Base-by-base conservation (phyloP, 2,329 filamentous ascomycete species). In the Pestalotiopsis sp. region DNA sequence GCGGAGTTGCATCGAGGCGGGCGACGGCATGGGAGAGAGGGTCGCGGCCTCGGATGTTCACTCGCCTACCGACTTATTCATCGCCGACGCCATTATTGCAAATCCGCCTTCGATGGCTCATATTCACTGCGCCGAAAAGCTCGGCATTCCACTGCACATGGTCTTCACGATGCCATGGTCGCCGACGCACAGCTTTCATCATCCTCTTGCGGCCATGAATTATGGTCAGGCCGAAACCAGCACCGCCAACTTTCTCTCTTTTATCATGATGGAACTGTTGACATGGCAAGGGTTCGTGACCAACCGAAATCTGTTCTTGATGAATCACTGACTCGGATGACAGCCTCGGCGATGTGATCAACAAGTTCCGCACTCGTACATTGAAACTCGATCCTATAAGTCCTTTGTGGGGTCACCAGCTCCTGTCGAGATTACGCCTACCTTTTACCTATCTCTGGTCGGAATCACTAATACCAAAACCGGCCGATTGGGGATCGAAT, bases 381-480 rank as follows among this genome's bases (percentile, higher is more conserved):
- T 82, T 94, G 0, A 85, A 86, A 5, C 80, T 93, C 0, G 91
- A 93, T 68, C 84, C 88, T 0, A 83, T 93, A 67, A 91, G 88
- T 72, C 84, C 89, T 12, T 85, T 92, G 70, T 91, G 88, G 82
- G 91, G 89, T 12, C 90, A 90, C 12, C 88, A 88, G 13, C 87
- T 93, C 77, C 79, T 91, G 2, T 84, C 86, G 20, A 85, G 89
- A 23, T 79, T 93, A 25, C 84, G 83, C 23, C 84, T 93, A 5
- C 91, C 91, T 0, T 90, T 87, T 73, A 92, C 90, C 0, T 93
- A 93, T 73, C 90, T 91, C 72, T 93, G 91, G 91, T 91, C 90
- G 0, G 86, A 89, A 3, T 84, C 88, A 1, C 77, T 92, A 23
- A 88, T 92, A n/a, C 86, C 89, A 0, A 92, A 91, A 72, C 90